These are phyloP conservation scores for Entoloma clypeatum DNA, from an alignment of 1,284 basidiomycete species.

Conservation along the genomic window DNA sequence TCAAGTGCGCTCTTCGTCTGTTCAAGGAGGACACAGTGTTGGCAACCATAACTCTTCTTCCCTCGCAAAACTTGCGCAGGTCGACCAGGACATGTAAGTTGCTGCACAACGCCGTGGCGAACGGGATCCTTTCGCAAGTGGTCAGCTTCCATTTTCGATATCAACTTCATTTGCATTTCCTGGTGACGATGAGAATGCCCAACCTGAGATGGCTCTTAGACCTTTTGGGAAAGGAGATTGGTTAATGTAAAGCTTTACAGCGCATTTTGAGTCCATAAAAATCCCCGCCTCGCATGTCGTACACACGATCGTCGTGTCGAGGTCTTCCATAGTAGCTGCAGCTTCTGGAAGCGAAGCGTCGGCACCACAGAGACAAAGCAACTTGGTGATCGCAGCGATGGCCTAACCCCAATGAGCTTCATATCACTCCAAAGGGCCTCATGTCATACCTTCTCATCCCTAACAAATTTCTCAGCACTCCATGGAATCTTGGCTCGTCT, in stretches of 20 bases:
- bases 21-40: conserved; percentile 41
- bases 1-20: not conserved
- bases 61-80: conserved; percentile 27
- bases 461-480: conserved; percentile 47
- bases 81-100: conserved; percentile 25
- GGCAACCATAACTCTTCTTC: conserved; percentile 45
- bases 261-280: conserved; percentile 44
- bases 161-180: conserved; percentile 40
- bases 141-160: conserved; percentile 25
- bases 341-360: conserved; percentile 32
- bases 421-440: not conserved
- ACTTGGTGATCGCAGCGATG: conserved; percentile 34
- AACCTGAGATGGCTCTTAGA: conserved; percentile 35
- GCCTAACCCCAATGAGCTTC: conserved; percentile 33
- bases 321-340: conserved; percentile 16
- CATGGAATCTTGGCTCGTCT: conserved; percentile 36
- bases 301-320: conserved; percentile 43
- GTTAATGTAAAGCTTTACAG: conserved; percentile 37
- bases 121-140: conserved; percentile 23
- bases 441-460: conserved; percentile 49
- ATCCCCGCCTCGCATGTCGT: conserved; percentile 48
- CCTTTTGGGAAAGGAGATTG: not conserved
- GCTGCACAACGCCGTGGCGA: conserved; percentile 30
- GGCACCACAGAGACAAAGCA: conserved; percentile 32
- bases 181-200: conserved; percentile 64